These are phyloP conservation scores for Argentina anserina DNA, from an alignment of 306 rosid genomes.

Conservation along the genomic window DNA sequence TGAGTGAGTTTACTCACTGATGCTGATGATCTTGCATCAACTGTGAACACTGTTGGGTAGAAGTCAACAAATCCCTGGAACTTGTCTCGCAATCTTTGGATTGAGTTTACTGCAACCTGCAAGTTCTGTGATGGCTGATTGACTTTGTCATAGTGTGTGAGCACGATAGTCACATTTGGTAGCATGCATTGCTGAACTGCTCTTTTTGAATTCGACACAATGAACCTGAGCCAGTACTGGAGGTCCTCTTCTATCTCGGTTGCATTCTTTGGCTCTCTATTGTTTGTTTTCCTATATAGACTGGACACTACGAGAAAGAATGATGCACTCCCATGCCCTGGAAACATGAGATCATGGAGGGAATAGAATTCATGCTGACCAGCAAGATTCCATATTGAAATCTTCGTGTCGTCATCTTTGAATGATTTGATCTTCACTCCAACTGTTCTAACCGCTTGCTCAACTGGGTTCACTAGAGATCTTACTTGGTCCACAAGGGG, in stretches of 20 bases:
- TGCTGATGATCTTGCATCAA: slow-evolving; percentile 89
- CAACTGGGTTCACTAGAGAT: slow-evolving; percentile 76
- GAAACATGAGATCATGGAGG: slow-evolving; percentile 96
- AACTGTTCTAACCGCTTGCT: slow-evolving; percentile 65
- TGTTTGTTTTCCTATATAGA: slow-evolving; percentile 68
- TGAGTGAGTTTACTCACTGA: slow-evolving; percentile 79
- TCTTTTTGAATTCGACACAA: slow-evolving; percentile 81
- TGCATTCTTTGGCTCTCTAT: slow-evolving; percentile 65
- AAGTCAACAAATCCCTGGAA: slow-evolving; percentile 89
- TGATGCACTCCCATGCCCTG: slow-evolving; percentile 90
- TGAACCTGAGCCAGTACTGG: slow-evolving; percentile 92
- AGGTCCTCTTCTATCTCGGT: slow-evolving; percentile 88
- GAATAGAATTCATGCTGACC: slow-evolving; percentile 89
- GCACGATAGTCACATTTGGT: slow-evolving; percentile 81
- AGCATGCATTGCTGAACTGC: slow-evolving; percentile 83
- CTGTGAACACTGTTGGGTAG: slow-evolving; percentile 79
- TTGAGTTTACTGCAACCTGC: slow-evolving; percentile 55
- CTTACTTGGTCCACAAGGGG: slow-evolving; percentile 83
- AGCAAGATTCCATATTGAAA: slow-evolving; percentile 89
- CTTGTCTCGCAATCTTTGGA: slow-evolving; percentile 77
- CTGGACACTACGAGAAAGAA: slow-evolving; percentile 67
- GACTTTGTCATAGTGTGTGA: slow-evolving; percentile 79
- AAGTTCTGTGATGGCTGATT: slow-evolving; percentile 63
- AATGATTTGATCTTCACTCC: slow-evolving; percentile 85
- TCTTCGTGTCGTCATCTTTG: slow-evolving; percentile 73